Evolutionary conservation across 1,139 yeast species (phyloP).

Genomic region (Candida tropicalis): DNA sequence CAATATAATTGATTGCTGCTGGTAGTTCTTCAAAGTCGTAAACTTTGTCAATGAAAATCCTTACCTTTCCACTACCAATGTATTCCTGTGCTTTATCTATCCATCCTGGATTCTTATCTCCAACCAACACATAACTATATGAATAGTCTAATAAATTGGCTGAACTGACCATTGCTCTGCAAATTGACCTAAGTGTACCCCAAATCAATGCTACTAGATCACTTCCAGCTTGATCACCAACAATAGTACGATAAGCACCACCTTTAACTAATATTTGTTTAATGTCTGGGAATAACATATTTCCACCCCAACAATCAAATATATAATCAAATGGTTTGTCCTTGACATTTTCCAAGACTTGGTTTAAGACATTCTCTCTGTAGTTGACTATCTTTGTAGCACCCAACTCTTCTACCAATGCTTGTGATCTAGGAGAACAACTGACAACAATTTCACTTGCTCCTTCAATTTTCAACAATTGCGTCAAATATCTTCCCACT

Average conservation of each 20-base stretch:
- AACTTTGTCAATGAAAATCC: constrained; percentile 54
- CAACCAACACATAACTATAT: neutral
- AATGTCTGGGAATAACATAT: constrained; percentile 23
- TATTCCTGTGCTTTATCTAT: constrained; percentile 20
- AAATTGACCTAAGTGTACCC: neutral
- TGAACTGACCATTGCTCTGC: constrained; percentile 3
- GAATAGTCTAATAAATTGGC: neutral
- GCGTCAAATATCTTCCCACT: constrained; percentile 63
- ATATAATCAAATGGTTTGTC: constrained; percentile 29
- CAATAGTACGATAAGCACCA: constrained; percentile 50
- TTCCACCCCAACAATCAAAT: constrained; percentile 31
- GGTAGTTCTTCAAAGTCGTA: constrained; percentile 50
- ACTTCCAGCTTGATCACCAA: constrained; percentile 32
- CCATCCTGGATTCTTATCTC: constrained; percentile 2
- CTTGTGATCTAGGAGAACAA: constrained; percentile 35
- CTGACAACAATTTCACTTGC: constrained; percentile 49
- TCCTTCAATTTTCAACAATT: constrained; percentile 52
- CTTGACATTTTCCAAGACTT: constrained; percentile 25
- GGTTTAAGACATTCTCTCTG: constrained; percentile 22
- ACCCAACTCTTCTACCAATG: constrained; percentile 48
- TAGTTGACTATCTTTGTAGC: constrained; percentile 57
- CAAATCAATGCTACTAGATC: neutral
- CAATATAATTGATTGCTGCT: constrained; percentile 50
- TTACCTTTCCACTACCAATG: constrained; percentile 42
- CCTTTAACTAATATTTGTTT: constrained; percentile 34